Base-by-base conservation (phyloP, 257 asterid genomes). In the Gentiana dahurica region DNA sequence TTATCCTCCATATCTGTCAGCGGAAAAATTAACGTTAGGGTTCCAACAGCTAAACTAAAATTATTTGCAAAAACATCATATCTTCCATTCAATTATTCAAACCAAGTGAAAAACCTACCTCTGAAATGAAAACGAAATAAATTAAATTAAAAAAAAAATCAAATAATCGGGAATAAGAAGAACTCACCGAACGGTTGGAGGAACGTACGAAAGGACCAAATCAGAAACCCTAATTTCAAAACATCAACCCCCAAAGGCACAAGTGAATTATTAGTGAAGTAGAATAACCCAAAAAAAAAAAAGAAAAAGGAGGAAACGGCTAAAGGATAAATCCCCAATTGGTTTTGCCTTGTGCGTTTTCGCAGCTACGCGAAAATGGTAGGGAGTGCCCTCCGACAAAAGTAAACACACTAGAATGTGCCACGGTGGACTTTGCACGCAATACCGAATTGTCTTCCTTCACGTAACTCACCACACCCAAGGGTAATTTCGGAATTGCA, bases 1-100 rank as follows among this genome's bases (percentile, higher is more conserved):
- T 68, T 77, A 52, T 74, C 82, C 37, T 77, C 91, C 91, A 82
- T 82, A 69, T 34, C 44, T 13, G 73, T 13, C 66, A 71, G 49
- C 70, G 79, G 43, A 36, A 44, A 36, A 45, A 13, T 59, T 48
- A 60, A 34, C 63, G 57, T 69, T 68, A 67, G 59, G 61, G 64
- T 60, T 67, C 36, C 55, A 13, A 54, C 53, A 8, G 41, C 12
- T 1, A 43, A 2, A 4, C 6, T n/a, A 35, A 7, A 46, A 47
- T 0, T 74, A 76, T 32, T 32, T 3, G 8, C 2, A 62, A 36
- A 12, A 32, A 10, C 8, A 41, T 13, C 39, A 7, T 4, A 57
- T 32, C 34, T 34, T 35, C n/a, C 12, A 2, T 32, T 13, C 4
- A 37, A 36, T 13, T 12, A 5, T 4, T 5, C n/a, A 35, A 0